Conservation (phyloP, 2,329 filamentous ascomycete species). For the Piedraia hortae region DNA sequence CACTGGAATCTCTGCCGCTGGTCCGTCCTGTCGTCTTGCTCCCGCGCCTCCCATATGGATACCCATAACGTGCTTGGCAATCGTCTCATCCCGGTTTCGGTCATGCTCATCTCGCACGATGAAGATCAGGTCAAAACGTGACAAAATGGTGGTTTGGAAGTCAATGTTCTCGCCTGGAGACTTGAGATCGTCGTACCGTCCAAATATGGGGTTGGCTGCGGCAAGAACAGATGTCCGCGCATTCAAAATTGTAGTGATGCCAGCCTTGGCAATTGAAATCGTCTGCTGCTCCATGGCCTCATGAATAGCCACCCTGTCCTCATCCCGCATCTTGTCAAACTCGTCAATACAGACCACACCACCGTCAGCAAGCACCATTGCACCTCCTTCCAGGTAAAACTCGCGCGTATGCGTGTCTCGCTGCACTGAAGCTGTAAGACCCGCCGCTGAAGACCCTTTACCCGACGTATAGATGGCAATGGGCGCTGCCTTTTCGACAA, state of each 20-base stretch:
- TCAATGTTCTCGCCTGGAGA: slow-evolving; percentile 96
- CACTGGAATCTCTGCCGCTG: slow-evolving; percentile 59
- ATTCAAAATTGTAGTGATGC: slow-evolving; percentile 94
- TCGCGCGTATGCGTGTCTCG: slow-evolving; percentile 75
- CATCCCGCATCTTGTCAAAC: slow-evolving; percentile 98
- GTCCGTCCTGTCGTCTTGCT: slow-evolving; percentile 31
- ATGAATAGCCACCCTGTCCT: slow-evolving; percentile 92
- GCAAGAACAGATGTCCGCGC: slow-evolving; percentile 84
- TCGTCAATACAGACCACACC: slow-evolving; percentile 97
- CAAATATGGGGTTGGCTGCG: slow-evolving; percentile 91
- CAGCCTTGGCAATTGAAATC: slow-evolving; percentile 94
- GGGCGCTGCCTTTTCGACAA: slow-evolving; percentile 84
- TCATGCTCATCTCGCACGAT: slow-evolving; percentile 93
- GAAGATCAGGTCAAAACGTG: slow-evolving; percentile 98
- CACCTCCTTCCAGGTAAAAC: slow-evolving; percentile 92
- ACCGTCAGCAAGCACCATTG: slow-evolving; percentile 91
- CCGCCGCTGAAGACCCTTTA: slow-evolving; percentile 88
- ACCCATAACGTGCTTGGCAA: slow-evolving; percentile 89
- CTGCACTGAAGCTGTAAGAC: slow-evolving; percentile 91
- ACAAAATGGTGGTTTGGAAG: slow-evolving; percentile 94
- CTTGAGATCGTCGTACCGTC: slow-evolving; percentile 93
- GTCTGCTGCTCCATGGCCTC: slow-evolving; percentile 99
- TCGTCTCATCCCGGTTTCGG: slow-evolving; percentile 64
- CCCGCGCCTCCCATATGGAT: slow-evolving; percentile 84
- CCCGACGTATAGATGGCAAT: slow-evolving; percentile 97